A percentile compares a stretch with the other conserved stretches of the same genome.
Conservation (phyloP, 352 stramenopile species). For the Globisporangium acanthophoron region DNA sequence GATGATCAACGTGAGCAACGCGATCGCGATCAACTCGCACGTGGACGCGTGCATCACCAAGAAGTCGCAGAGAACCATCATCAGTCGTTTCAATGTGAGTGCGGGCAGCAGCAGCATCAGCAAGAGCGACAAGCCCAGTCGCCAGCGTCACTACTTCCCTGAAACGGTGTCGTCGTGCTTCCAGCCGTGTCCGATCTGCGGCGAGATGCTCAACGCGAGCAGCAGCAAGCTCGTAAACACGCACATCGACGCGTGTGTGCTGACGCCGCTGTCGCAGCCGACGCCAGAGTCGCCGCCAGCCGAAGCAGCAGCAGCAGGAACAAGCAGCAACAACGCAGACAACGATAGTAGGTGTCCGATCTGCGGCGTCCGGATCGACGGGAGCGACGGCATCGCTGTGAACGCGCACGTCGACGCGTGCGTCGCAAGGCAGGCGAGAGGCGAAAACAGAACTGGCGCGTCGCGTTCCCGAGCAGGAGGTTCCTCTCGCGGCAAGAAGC, state of each 20-base stretch:
- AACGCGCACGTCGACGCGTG: slow-evolving; percentile 23
- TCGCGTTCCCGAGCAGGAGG: background rate
- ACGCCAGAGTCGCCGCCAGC: background rate
- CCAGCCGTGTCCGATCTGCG: slow-evolving; percentile 55
- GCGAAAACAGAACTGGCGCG: background rate
- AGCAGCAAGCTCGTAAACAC: slow-evolving; percentile 49
- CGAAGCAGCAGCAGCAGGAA: background rate
- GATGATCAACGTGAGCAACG: slow-evolving; percentile 40
- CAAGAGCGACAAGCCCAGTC: background rate
- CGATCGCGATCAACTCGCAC: slow-evolving; percentile 57
- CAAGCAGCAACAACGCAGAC: background rate
- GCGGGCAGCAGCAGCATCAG: background rate
- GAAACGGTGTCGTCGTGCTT: background rate
- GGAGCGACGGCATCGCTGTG: slow-evolving; percentile 11
- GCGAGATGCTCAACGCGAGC: slow-evolving; percentile 33
- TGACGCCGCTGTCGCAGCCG: background rate
- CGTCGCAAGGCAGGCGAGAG: background rate
- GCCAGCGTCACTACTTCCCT: background rate
- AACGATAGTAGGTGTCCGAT: slow-evolving; percentile 14
- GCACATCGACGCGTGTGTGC: slow-evolving; percentile 55
- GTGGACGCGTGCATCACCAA: slow-evolving; percentile 44
- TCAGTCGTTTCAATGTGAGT: background rate
- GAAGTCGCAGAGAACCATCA: background rate
- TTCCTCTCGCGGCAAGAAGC: background rate
- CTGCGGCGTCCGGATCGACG: slow-evolving; percentile 15